A percentile compares a stretch with the other conserved stretches of the same genome.
These are phyloP conservation scores for Solanum hybrid DNA, from an alignment of 305 asterid species.

Conservation along the genomic window DNA sequence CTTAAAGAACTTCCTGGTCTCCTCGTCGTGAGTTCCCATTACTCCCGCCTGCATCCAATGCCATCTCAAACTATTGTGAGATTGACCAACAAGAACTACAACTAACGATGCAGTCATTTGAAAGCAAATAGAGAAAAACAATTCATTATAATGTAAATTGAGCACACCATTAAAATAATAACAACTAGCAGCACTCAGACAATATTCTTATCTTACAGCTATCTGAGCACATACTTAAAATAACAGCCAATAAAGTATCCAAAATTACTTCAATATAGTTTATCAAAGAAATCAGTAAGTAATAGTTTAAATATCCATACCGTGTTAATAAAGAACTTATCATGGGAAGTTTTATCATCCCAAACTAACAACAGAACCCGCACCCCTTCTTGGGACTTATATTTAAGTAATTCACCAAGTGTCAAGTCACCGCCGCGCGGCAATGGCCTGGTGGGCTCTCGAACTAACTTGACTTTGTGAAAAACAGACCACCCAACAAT, in stretches of 20 bases:
- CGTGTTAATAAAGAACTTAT: conserved; percentile 53
- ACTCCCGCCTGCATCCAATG: conserved; percentile 65
- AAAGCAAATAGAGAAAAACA: not conserved
- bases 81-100: not conserved
- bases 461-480: conserved; percentile 55
- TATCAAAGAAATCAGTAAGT: not conserved
- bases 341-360: conserved; percentile 93
- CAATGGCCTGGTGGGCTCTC: conserved; percentile 65
- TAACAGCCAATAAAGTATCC: not conserved
- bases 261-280: not conserved
- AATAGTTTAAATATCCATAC: conserved; percentile 24
- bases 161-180: not conserved
- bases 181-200: not conserved
- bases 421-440: conserved; percentile 84
- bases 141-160: not conserved
- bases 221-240: not conserved
- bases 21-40: conserved; percentile 88
- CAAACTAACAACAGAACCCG: conserved; percentile 79
- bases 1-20: conserved; percentile 71
- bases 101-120: not conserved
- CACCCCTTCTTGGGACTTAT: conserved; percentile 90
- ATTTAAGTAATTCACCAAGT: conserved; percentile 84
- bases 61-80: conserved; percentile 11
- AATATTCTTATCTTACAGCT: not conserved
- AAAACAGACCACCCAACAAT: conserved; percentile 89